Evolutionary conservation across 2,329 filamentous ascomycete species (phyloP).

Genomic region (Bipolaris oryzae): DNA sequence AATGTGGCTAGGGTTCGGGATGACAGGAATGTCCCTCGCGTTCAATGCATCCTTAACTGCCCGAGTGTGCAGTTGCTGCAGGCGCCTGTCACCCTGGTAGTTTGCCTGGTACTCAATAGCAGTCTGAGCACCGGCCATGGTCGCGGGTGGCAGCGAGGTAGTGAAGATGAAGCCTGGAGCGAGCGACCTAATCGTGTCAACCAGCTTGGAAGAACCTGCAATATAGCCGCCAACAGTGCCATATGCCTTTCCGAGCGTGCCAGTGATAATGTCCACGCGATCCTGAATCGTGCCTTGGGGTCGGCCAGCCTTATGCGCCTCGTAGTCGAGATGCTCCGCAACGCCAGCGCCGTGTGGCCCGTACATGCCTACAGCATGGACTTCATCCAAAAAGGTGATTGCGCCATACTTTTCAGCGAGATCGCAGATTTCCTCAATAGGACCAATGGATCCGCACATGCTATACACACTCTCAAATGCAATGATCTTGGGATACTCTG

Average conservation of each 20-base stretch:
- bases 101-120: slow-evolving; percentile 94
- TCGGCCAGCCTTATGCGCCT: slow-evolving; percentile 76
- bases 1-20: slow-evolving; percentile 97
- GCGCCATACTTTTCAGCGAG: slow-evolving; percentile 97
- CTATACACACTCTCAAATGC: slow-evolving; percentile 99
- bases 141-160: slow-evolving; percentile 91
- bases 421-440: slow-evolving; percentile 95
- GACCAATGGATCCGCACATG: slow-evolving; percentile 97
- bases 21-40: slow-evolving; percentile 87
- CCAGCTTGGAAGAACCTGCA: slow-evolving; percentile 81
- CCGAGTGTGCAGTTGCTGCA: slow-evolving; percentile 95
- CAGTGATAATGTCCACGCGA: slow-evolving; percentile 96
- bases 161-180: slow-evolving; percentile 99
- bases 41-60: slow-evolving; percentile 86
- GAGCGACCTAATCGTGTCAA: slow-evolving; percentile 91
- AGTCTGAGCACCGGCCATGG: slow-evolving; percentile 90
- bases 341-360: slow-evolving; percentile 94
- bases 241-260: slow-evolving; percentile 95
- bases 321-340: slow-evolving; percentile 95
- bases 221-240: slow-evolving; percentile 98
- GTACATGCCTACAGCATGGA: slow-evolving; percentile 99
- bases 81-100: slow-evolving; percentile 82
- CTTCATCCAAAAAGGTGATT: slow-evolving; percentile 96
- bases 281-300: slow-evolving; percentile 89
- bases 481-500: slow-evolving; percentile 92